phyloP scores from a whole-genome alignment of 768 basidiomycete species.

The Kwoniella newhampshirensis region DNA sequence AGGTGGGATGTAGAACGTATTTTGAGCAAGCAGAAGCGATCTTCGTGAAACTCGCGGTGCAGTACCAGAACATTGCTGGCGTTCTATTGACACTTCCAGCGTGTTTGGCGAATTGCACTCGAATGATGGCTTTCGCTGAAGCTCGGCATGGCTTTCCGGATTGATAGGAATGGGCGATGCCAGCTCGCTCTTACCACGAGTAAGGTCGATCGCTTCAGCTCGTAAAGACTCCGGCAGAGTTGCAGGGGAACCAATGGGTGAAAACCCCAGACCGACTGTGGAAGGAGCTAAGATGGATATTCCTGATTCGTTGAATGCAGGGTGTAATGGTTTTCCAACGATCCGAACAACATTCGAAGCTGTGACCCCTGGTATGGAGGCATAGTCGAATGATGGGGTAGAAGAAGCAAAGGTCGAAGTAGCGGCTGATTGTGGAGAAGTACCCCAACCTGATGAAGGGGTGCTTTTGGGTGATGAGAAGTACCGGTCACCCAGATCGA shows the following conservation, averaged over 20 bases:
- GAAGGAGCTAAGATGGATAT: conserved; percentile 21
- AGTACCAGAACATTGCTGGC: no score
- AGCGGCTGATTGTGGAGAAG: conserved; percentile 10
- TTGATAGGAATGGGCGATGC: not conserved
- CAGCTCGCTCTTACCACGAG: conserved; percentile 6
- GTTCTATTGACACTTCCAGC: no score
- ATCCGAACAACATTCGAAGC: not conserved
- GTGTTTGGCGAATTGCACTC: no score
- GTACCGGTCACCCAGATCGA: conserved; percentile 28
- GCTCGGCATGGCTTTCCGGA: no score
- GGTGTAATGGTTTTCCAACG: conserved; percentile 16
- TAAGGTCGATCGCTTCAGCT: conserved; percentile 25
- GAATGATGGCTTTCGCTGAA: no score
- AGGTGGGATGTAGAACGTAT: conserved; percentile 18
- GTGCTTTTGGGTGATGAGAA: not conserved
- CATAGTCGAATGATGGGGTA: conserved; percentile 4
- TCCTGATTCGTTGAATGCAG: conserved; percentile 11
- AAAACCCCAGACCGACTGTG: conserved; percentile 14
- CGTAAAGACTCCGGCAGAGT: conserved; percentile 27
- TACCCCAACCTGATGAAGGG: not conserved
- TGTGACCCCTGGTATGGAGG: not conserved
- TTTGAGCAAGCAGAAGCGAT: conserved; percentile 18
- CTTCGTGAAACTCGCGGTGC: conserved; percentile 6
- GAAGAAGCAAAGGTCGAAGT: conserved; percentile 22
- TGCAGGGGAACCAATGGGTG: conserved; percentile 16